Evolutionary conservation across 73 alveolate genomes (phyloP).

Genomic region (Breviolum minutum): DNA sequence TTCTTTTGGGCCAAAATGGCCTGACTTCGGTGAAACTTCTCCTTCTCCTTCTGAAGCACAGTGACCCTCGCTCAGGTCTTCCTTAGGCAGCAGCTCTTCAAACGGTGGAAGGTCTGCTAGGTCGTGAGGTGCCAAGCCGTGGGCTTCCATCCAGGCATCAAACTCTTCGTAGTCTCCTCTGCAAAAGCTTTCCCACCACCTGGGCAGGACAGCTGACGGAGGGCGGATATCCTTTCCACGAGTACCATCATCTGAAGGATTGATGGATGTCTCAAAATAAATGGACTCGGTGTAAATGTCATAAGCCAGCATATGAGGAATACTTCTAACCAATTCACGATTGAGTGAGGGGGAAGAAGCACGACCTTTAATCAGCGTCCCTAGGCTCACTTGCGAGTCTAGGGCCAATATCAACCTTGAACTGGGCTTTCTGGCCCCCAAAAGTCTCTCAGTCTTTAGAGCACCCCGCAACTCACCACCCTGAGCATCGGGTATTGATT

Average conservation of each 20-base stretch:
- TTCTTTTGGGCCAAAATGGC: too few relatives aligned
- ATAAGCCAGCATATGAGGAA: not conserved
- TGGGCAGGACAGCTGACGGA: not conserved
- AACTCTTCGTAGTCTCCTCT: not conserved
- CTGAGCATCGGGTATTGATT: too few relatives aligned
- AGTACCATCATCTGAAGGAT: not conserved
- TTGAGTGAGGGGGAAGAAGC: not conserved
- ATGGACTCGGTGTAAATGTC: not conserved
- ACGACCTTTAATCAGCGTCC: not conserved
- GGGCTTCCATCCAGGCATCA: not conserved
- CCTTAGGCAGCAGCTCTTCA: not conserved
- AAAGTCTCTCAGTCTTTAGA: not conserved
- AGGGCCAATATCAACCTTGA: not conserved
- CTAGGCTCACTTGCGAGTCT: conserved; percentile 4
- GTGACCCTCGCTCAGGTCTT: not conserved
- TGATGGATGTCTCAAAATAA: not conserved
- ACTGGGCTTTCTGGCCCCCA: not conserved
- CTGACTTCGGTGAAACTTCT: too few relatives aligned
- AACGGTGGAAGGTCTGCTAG: not conserved
- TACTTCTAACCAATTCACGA: not conserved
- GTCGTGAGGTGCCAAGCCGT: not conserved
- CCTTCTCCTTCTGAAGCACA: too few relatives aligned
- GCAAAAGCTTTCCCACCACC: not conserved
- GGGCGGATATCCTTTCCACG: not conserved
- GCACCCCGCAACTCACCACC: conserved; percentile 7